Percentiles rank a stretch among this genome's conserved stretches.
phyloP scores from a whole-genome alignment of 306 rosid genomes.

The Phaseolus lunatus region DNA sequence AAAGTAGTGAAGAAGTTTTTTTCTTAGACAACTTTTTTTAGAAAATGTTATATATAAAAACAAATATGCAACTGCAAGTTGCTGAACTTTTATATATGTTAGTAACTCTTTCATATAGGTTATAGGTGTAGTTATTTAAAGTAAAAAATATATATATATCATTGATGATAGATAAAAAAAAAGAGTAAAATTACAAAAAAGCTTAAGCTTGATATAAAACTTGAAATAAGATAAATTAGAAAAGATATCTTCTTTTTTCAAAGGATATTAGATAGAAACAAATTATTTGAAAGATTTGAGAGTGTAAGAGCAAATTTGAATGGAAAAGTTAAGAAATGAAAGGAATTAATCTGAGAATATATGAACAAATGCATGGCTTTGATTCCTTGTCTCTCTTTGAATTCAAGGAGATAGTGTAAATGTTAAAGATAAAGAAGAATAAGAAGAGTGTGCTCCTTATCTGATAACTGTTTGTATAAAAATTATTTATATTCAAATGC shows the following conservation, averaged over 20 bases:
- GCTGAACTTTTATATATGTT: background rate
- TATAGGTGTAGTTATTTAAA: too few relatives aligned
- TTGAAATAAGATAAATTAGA: background rate
- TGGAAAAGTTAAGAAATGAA: too few relatives aligned
- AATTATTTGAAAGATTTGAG: background rate
- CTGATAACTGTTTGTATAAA: background rate
- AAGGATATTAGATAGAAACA: background rate
- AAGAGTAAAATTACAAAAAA: background rate
- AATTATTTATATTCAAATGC: background rate
- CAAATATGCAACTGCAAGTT: too few relatives aligned
- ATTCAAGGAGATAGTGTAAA: background rate
- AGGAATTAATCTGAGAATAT: background rate
- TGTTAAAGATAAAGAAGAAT: background rate
- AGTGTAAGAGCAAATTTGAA: background rate
- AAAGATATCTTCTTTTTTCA: background rate
- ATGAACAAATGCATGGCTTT: background rate
- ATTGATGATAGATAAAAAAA: background rate
- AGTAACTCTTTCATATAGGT: background rate
- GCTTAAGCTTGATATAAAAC: background rate
- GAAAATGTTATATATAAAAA: too few relatives aligned
- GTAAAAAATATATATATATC: too few relatives aligned
- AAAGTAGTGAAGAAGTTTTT: too few relatives aligned
- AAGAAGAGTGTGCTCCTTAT: background rate
- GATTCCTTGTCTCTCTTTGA: background rate
- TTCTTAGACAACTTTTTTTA: too few relatives aligned